A percentile compares a stretch with the other conserved stretches of the same genome.
Evolutionary conservation across 2,329 filamentous ascomycete genomes (phyloP).

Genomic region (Hymenoscyphus scutula): DNA sequence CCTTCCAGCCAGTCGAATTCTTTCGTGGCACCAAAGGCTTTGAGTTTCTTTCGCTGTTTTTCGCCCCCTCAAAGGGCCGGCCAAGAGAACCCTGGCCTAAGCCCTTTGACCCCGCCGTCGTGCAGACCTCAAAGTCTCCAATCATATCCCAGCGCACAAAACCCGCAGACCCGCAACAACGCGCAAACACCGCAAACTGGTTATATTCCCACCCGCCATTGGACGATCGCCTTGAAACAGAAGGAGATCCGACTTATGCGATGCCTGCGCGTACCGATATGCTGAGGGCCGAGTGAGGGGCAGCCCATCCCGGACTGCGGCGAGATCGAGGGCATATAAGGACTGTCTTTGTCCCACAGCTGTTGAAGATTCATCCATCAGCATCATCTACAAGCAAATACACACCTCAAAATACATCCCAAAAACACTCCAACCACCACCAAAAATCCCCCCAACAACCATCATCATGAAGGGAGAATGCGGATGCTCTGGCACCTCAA

Average conservation of each 20-base stretch:
- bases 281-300: neutral
- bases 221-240: slow-evolving; percentile 8
- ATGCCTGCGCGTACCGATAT: neutral
- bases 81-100: neutral
- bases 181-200: slow-evolving; percentile 16
- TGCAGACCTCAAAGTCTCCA: neutral
- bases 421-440: slow-evolving; percentile 11
- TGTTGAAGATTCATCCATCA: neutral
- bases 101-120: slow-evolving; percentile 10
- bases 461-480: slow-evolving; percentile 41
- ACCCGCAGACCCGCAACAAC: slow-evolving; percentile 11
- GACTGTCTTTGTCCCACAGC: slow-evolving; percentile 13
- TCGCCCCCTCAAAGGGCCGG: neutral
- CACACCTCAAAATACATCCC: slow-evolving; percentile 10
- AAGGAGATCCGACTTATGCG: neutral
- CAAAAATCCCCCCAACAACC: slow-evolving; percentile 14
- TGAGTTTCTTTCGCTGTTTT: slow-evolving; percentile 1
- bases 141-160: slow-evolving; percentile 13
- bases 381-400: slow-evolving; percentile 7
- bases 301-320: slow-evolving; percentile 6
- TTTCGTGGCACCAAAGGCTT: neutral
- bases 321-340: slow-evolving; percentile 11
- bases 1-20: neutral
- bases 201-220: neutral
- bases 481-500: slow-evolving; percentile 39